Percentiles rank a stretch among this genome's conserved stretches.
Evolutionary conservation across 208 protist genomes (phyloP).

Genomic region (Balamuthia mandrillaris): DNA sequence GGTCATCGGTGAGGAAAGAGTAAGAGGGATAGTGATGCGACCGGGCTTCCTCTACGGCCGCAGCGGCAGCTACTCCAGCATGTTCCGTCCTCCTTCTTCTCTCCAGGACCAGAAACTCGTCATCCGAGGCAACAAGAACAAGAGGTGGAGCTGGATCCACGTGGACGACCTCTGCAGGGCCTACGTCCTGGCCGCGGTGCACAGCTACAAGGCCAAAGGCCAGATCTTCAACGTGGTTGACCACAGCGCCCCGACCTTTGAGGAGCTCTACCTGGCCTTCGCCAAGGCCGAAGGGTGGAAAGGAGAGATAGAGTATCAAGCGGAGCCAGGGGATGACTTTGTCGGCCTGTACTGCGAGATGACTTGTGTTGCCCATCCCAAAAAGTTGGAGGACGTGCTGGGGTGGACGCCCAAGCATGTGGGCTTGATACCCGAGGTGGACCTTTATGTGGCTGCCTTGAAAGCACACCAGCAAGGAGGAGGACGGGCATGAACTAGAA

Average conservation of each 20-base stretch:
- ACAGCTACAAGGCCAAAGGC: conserved; percentile 2
- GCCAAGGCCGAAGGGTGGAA: neutral
- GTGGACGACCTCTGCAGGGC: conserved; percentile 2
- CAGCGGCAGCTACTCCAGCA: neutral
- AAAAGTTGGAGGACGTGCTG: conserved; percentile 26
- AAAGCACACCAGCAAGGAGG: neutral
- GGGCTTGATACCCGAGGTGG: conserved; percentile 16
- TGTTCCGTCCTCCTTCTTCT: neutral
- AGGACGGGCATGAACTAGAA: too few species aligned
- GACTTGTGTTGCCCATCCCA: neutral
- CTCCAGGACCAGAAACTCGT: neutral
- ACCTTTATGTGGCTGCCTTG: neutral
- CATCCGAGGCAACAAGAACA: neutral
- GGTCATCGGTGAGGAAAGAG: neutral
- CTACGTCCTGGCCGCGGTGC: conserved; percentile 21
- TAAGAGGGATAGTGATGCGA: neutral
- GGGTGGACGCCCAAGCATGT: conserved; percentile 9
- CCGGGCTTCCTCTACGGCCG: conserved; percentile 31
- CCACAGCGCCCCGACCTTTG: neutral
- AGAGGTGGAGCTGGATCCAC: conserved; percentile 17
- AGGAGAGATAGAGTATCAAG: neutral
- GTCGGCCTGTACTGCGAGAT: neutral
- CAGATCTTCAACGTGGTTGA: conserved; percentile 34
- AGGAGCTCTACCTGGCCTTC: conserved; percentile 10
- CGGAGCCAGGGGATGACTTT: neutral